Conservation (phyloP, 371 early-diverging fungal species). For the Rhizopus delemar region DNA sequence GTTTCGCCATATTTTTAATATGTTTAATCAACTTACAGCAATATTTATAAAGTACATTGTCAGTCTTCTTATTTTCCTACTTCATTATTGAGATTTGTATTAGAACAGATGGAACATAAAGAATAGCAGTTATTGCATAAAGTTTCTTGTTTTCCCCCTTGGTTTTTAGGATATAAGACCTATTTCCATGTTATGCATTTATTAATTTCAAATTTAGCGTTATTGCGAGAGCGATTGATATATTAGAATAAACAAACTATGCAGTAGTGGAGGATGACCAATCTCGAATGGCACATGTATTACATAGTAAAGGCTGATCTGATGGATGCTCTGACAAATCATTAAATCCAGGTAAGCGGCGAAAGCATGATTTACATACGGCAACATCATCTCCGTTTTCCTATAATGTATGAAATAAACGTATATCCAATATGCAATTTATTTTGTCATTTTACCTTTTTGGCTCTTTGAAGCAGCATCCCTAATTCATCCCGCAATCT, state of each 20-base stretch:
- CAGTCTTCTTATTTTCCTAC: too few relatives aligned
- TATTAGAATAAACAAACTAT: not conserved
- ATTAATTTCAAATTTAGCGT: too few relatives aligned
- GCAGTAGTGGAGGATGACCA: not conserved
- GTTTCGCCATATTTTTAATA: too few relatives aligned
- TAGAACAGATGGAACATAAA: too few relatives aligned
- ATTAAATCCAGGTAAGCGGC: constrained; percentile 22
- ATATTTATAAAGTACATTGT: too few relatives aligned
- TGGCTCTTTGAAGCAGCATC: constrained; percentile 19
- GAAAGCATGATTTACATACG: constrained; percentile 20
- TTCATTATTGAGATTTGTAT: too few relatives aligned
- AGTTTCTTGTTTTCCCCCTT: too few relatives aligned
- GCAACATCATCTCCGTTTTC: constrained; percentile 18
- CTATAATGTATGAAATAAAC: not conserved
- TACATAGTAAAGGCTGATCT: constrained; percentile 26
- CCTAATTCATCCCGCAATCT: constrained; percentile 38
- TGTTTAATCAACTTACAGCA: too few relatives aligned
- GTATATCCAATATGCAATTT: not conserved
- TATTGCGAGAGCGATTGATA: too few relatives aligned
- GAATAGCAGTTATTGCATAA: too few relatives aligned
- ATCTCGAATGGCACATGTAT: constrained; percentile 21
- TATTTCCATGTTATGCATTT: too few relatives aligned
- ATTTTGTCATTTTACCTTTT: constrained; percentile 7
- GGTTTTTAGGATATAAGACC: too few relatives aligned
- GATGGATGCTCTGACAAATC: constrained; percentile 15